A percentile compares a stretch with the other conserved stretches of the same genome.
Conservation (phyloP, 768 basidiomycete genomes). For the Kwoniella sp. region DNA sequence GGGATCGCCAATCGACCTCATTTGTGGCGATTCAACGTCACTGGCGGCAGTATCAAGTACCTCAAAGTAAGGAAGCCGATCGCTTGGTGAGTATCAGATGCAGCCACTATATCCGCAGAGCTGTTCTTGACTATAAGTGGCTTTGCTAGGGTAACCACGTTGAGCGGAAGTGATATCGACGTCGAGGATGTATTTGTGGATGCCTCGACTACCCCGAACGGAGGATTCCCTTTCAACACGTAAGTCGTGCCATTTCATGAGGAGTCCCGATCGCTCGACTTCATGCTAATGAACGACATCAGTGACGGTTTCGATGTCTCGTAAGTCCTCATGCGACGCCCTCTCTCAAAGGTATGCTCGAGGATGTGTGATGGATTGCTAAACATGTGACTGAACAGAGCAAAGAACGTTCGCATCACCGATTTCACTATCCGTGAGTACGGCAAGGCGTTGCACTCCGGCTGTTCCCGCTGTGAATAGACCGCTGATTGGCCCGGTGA, state of each 20-base stretch:
- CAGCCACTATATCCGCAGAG: too few species aligned
- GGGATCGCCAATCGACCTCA: slow-evolving; percentile 58
- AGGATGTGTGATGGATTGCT: background rate
- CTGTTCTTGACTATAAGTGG: too few species aligned
- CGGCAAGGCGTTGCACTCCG: too few species aligned
- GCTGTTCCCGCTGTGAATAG: too few species aligned
- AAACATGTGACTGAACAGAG: slow-evolving; percentile 7
- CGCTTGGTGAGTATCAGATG: slow-evolving; percentile 60
- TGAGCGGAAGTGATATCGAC: slow-evolving; percentile 44
- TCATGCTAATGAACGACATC: background rate
- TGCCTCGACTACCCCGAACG: slow-evolving; percentile 24
- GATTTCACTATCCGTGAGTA: slow-evolving; percentile 54
- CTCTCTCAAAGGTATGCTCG: background rate
- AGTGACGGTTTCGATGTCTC: slow-evolving; percentile 45
- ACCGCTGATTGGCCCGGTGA: too few species aligned
- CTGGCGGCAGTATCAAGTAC: slow-evolving; percentile 56
- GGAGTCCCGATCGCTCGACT: too few species aligned
- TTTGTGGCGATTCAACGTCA: slow-evolving; percentile 61
- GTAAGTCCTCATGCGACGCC: slow-evolving; percentile 12
- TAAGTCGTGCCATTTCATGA: background rate
- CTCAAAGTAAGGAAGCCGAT: slow-evolving; percentile 61
- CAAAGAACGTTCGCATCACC: slow-evolving; percentile 39
- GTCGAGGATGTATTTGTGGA: slow-evolving; percentile 39
- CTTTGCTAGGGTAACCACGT: slow-evolving; percentile 50
- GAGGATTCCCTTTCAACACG: slow-evolving; percentile 46